Percentiles rank a stretch among this genome's conserved stretches.
phyloP scores from a whole-genome alignment of 2,329 filamentous ascomycete genomes.

The Alternaria sp. region DNA sequence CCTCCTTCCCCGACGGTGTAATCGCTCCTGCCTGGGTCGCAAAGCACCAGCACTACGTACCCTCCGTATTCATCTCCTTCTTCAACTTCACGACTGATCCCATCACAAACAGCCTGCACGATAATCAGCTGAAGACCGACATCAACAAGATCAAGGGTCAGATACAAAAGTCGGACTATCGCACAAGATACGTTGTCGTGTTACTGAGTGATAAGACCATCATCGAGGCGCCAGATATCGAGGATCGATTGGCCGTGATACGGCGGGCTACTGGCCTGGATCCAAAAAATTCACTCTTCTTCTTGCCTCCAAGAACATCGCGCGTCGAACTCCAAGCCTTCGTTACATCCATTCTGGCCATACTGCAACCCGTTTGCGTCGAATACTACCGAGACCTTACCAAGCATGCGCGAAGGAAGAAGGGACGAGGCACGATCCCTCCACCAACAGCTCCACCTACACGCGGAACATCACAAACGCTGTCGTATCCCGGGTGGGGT shows the following conservation, averaged over 20 bases:
- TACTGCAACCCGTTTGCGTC: conserved; percentile 76
- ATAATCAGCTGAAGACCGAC: conserved; percentile 88
- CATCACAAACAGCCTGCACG: conserved; percentile 77
- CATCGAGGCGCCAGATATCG: conserved; percentile 66
- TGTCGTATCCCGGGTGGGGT: conserved; percentile 90
- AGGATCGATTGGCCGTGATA: conserved; percentile 82
- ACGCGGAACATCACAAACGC: conserved; percentile 81
- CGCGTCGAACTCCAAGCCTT: conserved; percentile 76
- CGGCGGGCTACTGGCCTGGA: conserved; percentile 82
- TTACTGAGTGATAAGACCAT: conserved; percentile 76
- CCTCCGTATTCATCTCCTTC: conserved; percentile 82
- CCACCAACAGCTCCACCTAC: conserved; percentile 85
- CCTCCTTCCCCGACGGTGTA: conserved; percentile 88
- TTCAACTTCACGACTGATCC: conserved; percentile 78
- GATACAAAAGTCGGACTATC: conserved; percentile 76
- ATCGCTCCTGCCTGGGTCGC: conserved; percentile 83
- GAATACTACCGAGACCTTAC: conserved; percentile 96
- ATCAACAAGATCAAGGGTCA: conserved; percentile 79
- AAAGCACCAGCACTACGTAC: conserved; percentile 87
- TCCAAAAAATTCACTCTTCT: conserved; percentile 80
- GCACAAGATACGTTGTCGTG: conserved; percentile 78
- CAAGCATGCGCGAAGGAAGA: conserved; percentile 91
- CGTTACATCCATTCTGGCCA: conserved; percentile 74
- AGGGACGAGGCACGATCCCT: conserved; percentile 78
- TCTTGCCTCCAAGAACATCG: conserved; percentile 78